Evolutionary conservation across 139 green algal genomes (phyloP), one percentile per base, ranked within the genome.

Genomic region (Haematococcus sp.): DNA sequence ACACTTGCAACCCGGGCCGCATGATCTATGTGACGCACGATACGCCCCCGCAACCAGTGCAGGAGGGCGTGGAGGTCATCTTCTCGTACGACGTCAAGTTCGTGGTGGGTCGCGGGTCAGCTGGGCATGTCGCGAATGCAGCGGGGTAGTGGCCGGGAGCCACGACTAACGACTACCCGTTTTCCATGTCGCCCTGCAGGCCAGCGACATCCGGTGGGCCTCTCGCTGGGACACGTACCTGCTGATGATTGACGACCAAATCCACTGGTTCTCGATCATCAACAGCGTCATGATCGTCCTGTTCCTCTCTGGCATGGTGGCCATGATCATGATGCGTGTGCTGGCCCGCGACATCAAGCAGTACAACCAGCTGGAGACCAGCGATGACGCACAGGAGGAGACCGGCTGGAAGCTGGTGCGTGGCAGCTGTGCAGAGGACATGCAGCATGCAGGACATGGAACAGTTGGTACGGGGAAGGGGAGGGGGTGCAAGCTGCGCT

Each of bases 281-380:
- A 99, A 99, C 88, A 94, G 84, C n/a, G 81, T 97, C 46, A 98
- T 99, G 95, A 98, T 99, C 63, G 95, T 99, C 71, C 84, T 99
- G 11, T 98, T 99, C 89, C 88, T 99, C 34, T 90, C 85, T 1
- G 96, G 91, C 73, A 99, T 99, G 95, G 92, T 99, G 22, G 96
- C 95, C 58, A 97, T 99, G 90, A 99, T 99, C 87, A 98, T 99
- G 91, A 82, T 97, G 81, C 86, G 96, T 67, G 98, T 93, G 2
- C 88, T 99, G 68, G 88, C 91, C 72, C 84, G 93, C 22, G 95
- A 99, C 76, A 98, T 99, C 80, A 91, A 88, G 16, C 93, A 94
- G 81, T 99, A 98, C 94, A 98, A 99, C 85, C 89, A 98, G 87
- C 87, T 99, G 59, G 95, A 98, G 79, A 91, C 88, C 16, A 84